These are phyloP conservation scores for Magnaporthiopsis incrustans DNA, from an alignment of 2,329 filamentous ascomycete species.

Conservation along the genomic window DNA sequence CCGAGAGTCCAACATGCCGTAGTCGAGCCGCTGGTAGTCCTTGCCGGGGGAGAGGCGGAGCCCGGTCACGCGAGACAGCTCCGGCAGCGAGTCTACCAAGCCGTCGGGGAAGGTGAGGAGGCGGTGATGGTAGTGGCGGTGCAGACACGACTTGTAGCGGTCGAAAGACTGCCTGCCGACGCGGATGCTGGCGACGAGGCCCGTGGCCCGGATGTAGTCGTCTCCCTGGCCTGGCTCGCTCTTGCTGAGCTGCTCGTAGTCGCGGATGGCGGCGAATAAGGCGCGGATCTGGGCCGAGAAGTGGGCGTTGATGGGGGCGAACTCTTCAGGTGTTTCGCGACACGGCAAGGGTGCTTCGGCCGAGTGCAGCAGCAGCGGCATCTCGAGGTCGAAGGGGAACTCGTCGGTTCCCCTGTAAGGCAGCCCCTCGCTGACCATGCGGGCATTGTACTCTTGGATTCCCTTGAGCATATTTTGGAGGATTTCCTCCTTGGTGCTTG, in stretches of 20 bases:
- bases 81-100: background rate
- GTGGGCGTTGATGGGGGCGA: slow-evolving; percentile 5
- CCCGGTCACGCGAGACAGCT: background rate
- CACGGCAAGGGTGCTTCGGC: too few relatives aligned
- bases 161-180: slow-evolving; percentile 11
- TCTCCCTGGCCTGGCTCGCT: slow-evolving; percentile 2
- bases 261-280: slow-evolving; percentile 7
- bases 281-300: slow-evolving; percentile 12
- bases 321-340: too few relatives aligned
- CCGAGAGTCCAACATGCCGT: background rate
- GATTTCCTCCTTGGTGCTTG: too few relatives aligned
- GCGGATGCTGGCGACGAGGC: slow-evolving; percentile 7
- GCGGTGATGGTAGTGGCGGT: slow-evolving; percentile 14
- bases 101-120: slow-evolving; percentile 11
- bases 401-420: too few relatives aligned
- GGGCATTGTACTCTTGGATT: too few relatives aligned
- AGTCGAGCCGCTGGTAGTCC: background rate
- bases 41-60: background rate
- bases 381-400: too few relatives aligned
- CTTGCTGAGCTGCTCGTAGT: slow-evolving; percentile 10
- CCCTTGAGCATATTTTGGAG: too few relatives aligned
- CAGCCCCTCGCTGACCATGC: too few relatives aligned
- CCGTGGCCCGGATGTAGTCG: background rate
- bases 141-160: slow-evolving; percentile 9
- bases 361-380: too few relatives aligned